Evolutionary conservation across 164 flowering plant species (phyloP).

Genomic region (Aristolochia fimbriata): DNA sequence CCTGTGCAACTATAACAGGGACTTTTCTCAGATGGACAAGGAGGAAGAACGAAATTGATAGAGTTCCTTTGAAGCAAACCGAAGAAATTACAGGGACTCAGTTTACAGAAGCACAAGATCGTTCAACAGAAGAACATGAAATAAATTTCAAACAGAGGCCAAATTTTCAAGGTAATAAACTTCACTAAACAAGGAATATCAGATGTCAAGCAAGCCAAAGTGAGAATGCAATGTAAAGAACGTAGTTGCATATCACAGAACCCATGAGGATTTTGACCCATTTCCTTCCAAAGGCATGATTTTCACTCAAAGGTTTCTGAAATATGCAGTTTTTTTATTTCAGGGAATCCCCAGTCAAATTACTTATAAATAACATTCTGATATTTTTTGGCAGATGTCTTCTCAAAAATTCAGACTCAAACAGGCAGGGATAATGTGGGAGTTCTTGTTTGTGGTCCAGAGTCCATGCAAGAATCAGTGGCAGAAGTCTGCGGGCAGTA

Average conservation of each 20-base stretch:
- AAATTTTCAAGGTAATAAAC: conserved; percentile 46
- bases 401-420: conserved; percentile 30
- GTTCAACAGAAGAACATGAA: conserved; percentile 37
- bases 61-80: conserved; percentile 14
- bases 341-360: not conserved
- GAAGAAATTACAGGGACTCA: conserved; percentile 12
- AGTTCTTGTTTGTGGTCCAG: conserved; percentile 79
- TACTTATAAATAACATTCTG: not conserved
- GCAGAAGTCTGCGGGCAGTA: conserved; percentile 37
- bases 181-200: no score
- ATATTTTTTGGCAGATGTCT: conserved; percentile 33
- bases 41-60: conserved; percentile 20
- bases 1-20: conserved; percentile 22
- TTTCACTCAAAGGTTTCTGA: no score
- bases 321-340: not conserved
- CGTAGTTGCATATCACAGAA: not conserved
- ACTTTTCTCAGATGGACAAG: conserved; percentile 38
- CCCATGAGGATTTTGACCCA: not conserved
- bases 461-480: conserved; percentile 59
- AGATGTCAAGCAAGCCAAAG: no score
- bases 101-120: conserved; percentile 11
- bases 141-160: conserved; percentile 69
- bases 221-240: no score
- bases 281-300: no score
- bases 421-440: conserved; percentile 38